phyloP scores from a whole-genome alignment of 345 rosid species.

The Erodium maritimum region DNA sequence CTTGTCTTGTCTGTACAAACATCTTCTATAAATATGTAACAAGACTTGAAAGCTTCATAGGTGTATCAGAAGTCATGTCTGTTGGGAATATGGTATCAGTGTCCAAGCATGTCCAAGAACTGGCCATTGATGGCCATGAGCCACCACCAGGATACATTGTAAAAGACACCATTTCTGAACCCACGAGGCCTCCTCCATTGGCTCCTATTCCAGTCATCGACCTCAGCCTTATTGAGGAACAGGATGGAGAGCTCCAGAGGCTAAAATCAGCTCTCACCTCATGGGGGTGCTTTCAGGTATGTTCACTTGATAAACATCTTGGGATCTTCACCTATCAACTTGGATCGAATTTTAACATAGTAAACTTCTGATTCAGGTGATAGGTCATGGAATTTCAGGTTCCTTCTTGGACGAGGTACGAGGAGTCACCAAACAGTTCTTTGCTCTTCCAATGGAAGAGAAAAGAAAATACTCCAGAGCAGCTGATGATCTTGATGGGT shows the following conservation, averaged over 20 bases:
- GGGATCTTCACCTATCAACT: no score
- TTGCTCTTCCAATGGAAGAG: slow-evolving; percentile 20
- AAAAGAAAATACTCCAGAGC: slow-evolving; percentile 19
- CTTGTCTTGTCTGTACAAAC: no score
- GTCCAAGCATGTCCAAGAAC: slow-evolving; percentile 7
- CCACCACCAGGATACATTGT: slow-evolving; percentile 8
- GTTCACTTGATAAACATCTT: background rate
- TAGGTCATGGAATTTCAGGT: slow-evolving; percentile 27
- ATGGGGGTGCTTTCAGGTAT: slow-evolving; percentile 32
- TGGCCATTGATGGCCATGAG: slow-evolving; percentile 4
- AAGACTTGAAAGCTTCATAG: no score
- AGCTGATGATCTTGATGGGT: slow-evolving; percentile 21
- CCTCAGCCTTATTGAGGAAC: slow-evolving; percentile 15
- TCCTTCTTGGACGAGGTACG: slow-evolving; percentile 16
- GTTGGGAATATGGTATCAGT: background rate
- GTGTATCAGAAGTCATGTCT: no score
- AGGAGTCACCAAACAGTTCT: slow-evolving; percentile 15
- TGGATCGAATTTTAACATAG: no score
- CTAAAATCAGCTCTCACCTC: slow-evolving; percentile 20
- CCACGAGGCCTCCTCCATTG: slow-evolving; percentile 12
- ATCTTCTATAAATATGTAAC: no score
- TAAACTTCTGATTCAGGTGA: slow-evolving; percentile 10
- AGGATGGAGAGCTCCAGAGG: slow-evolving; percentile 14
- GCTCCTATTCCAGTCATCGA: slow-evolving; percentile 17
- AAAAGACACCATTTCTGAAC: slow-evolving; percentile 2